Evolutionary conservation across 2,329 filamentous ascomycete species (phyloP), one percentile per base, ranked within the genome.

Genomic region (Colletotrichum sp.): DNA sequence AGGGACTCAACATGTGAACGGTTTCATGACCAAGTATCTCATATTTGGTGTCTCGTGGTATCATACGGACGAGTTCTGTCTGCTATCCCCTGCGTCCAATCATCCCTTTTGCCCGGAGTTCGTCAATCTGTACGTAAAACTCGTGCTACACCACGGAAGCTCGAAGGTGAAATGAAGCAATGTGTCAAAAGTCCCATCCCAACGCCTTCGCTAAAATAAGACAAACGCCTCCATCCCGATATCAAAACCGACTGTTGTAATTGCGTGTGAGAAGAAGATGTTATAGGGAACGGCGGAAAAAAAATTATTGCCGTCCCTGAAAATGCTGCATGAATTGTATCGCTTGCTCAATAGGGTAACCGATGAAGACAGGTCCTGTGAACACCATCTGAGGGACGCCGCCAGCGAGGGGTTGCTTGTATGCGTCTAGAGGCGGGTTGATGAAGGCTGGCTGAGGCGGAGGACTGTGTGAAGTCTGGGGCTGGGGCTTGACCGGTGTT

Each of bases 341-440:
- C n/a, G 95, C 94, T 82, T 98, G 93, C 75, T 98, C 95, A 77
- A 95, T 91, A 12, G 94, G 92, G 81, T 98, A 98, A 0, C 96
- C 96, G 80, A 99, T 95, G 81, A 98, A 98, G 1, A 98, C 96
- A 0, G 96, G 96, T 0, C 96, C 96, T 10, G 95, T 98, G 82
- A 98, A 98, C 1, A 98, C 89, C 91, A 98, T 94, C 79, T 94
- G 93, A 12, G 95, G 91, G 8, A 66, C 26, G 12, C 79, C 79
- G 12, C 79, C 82, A 52, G 78, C 77, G 7, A 16, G 34, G 34
- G 78, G 79, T 69, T 80, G 81, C 78, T 86, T 83, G 64, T 80
- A 68, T 48, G 84, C 77, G 70, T 83, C 81, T 55, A 74, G 77
- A 52, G 82, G 77, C 3, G 88, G 82, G 78, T 89, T 89, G 79